These are phyloP conservation scores for Aspergillus biplanus DNA, from an alignment of 495 filamentous ascomycete species.

Conservation along the genomic window DNA sequence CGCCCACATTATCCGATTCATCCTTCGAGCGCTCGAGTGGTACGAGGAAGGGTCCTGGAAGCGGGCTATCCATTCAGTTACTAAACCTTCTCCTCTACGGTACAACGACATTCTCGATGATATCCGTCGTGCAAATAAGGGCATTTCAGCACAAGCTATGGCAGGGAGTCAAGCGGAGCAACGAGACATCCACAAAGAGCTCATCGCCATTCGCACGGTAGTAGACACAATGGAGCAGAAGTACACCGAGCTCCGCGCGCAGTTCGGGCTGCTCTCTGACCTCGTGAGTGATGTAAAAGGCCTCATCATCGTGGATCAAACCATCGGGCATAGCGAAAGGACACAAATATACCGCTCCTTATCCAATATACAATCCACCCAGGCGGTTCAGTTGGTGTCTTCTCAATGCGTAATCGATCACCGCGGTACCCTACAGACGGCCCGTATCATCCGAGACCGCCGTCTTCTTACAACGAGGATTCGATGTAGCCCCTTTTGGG, in stretches of 20 bases:
- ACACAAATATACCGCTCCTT: not conserved
- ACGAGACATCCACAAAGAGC: conserved; percentile 2
- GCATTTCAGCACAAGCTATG: not conserved
- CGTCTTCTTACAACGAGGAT: not conserved
- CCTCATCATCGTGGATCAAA: not conserved
- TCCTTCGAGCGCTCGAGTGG: not conserved
- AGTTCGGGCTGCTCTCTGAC: not conserved
- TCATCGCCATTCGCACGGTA: not conserved
- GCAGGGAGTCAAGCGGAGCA: not conserved
- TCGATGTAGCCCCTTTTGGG: not conserved
- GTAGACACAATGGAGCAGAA: not conserved
- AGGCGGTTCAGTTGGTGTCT: not conserved
- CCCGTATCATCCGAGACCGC: not conserved
- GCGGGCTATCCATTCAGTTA: not conserved
- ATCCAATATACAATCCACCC: not conserved
- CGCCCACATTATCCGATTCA: not conserved
- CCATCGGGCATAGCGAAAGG: not conserved
- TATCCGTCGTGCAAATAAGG: not conserved
- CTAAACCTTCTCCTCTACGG: not conserved
- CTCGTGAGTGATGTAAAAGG: not conserved
- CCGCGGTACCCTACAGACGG: not conserved
- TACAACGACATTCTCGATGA: not conserved
- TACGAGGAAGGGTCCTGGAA: conserved; percentile 1
- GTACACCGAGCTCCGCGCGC: not conserved
- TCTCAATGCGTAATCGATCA: not conserved